Evolutionary conservation across 2,329 filamentous ascomycete species (phyloP), one percentile per base, ranked within the genome.

Genomic region (Ophidiomyces ophidiicola): DNA sequence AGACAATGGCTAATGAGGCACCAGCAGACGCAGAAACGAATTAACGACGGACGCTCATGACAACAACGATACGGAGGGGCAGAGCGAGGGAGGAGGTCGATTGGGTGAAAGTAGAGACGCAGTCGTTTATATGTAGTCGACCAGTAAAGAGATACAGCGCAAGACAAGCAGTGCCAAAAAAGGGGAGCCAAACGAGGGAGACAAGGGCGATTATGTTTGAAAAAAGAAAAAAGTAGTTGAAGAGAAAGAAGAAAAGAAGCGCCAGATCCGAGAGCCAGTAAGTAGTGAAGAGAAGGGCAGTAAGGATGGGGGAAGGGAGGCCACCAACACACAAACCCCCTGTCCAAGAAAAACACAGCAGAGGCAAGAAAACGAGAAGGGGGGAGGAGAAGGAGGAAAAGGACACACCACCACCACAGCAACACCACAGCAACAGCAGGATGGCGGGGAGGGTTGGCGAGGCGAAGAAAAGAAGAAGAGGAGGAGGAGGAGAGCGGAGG

Each of bases 401-500:
- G 11, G 24, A 11, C 7, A 26, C 7, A 26, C 24, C 24, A 26
- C 24, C 7, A 11, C 24, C 24, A n/a, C n/a, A 20, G 30, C 37
- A 38, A 24, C 21, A 30, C 6, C 25, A 28, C 21, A 29, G 24
- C 23, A 18, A 30, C 4, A 30, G 20, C 12, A 18, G 35, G 10
- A 15, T 33, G 30, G 23, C 14, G 11, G 23, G 17, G 23, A 8
- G 21, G 4, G 25, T 4, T 28, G 25, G 7, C 11, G 25, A 28
- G 11, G 8, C 4, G 30, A 17, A 5, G 30, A 32, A 32, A 32
- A 5, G n/a, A 4, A 32, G 30, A 32, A 32, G 36, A 19, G 10
- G 25, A 21, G 36, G 14, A 11, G 14, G 24, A 15, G n/a, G 29
- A 36, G 33, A 34, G 12, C 18, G 40, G 33, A 26, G 30, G 3